A percentile compares a stretch with the other conserved stretches of the same genome.
Conservation (phyloP, 768 basidiomycete species). For the Collybia sp. region DNA sequence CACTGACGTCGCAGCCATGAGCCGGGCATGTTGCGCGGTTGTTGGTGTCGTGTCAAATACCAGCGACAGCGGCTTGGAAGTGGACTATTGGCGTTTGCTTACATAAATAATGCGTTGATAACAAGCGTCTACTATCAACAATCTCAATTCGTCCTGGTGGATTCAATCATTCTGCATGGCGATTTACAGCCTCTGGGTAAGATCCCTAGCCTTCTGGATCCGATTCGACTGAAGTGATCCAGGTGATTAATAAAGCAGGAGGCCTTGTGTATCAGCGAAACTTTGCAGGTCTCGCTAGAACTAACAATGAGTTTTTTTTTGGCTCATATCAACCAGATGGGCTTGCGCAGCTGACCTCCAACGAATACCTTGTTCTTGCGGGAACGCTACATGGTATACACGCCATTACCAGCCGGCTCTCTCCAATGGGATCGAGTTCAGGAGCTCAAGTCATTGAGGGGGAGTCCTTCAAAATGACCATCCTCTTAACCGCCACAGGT, state of each 20-base stretch:
- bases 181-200: conserved; percentile 80
- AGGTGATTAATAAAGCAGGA: conserved; percentile 98
- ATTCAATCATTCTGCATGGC: conserved; percentile 48
- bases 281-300: conserved; percentile 63
- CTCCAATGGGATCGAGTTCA: conserved; percentile 77
- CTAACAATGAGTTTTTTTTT: conserved; percentile 2
- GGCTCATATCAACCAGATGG: conserved; percentile 55
- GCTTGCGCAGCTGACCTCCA: conserved; percentile 85
- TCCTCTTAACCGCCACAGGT: conserved; percentile 91
- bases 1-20: not conserved
- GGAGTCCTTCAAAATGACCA: conserved; percentile 92
- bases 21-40: too few relatives aligned
- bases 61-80: too few relatives aligned
- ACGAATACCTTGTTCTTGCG: conserved; percentile 93
- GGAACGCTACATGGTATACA: conserved; percentile 97
- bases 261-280: conserved; percentile 92
- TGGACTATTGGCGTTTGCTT: too few relatives aligned
- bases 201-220: conserved; percentile 9
- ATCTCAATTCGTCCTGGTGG: too few relatives aligned
- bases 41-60: too few relatives aligned
- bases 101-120: too few relatives aligned
- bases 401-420: conserved; percentile 92
- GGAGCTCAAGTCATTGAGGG: conserved; percentile 95
- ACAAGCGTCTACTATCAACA: too few relatives aligned
- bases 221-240: conserved; percentile 11